Evolutionary conservation across 1,284 basidiomycete genomes (phyloP).

Genomic region (Singerocomus inundabilis): DNA sequence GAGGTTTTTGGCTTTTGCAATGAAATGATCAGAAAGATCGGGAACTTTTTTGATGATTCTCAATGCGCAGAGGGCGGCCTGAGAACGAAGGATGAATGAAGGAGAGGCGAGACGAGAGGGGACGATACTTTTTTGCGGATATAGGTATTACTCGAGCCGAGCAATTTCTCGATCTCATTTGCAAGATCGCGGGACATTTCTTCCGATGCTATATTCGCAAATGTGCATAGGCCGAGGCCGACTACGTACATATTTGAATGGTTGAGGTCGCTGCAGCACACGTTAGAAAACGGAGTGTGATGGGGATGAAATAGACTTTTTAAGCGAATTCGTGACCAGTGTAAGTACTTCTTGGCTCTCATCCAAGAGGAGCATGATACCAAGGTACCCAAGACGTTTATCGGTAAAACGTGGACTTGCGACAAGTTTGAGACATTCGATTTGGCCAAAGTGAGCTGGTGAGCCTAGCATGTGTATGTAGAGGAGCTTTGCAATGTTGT

Average conservation of each 20-base stretch:
- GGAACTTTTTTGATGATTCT: constrained; percentile 96
- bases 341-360: constrained; percentile 99
- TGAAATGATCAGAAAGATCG: constrained; percentile 94
- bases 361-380: constrained; percentile 97
- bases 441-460: constrained; percentile 98
- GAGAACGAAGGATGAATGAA: constrained; percentile 8
- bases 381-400: constrained; percentile 95
- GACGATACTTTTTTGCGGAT: constrained; percentile 91
- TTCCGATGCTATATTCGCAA: constrained; percentile 98
- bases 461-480: constrained; percentile 99
- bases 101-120: neutral
- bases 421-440: constrained; percentile 98
- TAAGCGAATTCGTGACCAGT: constrained; percentile 96
- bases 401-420: constrained; percentile 97
- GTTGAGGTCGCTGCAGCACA: constrained; percentile 87
- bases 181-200: constrained; percentile 97
- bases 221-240: constrained; percentile 95
- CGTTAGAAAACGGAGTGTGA: neutral
- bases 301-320: constrained; percentile 70
- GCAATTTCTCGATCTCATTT: constrained; percentile 96
- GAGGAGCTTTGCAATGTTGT: constrained; percentile 97
- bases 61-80: constrained; percentile 97
- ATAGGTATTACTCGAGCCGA: constrained; percentile 98
- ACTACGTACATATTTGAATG: constrained; percentile 99
- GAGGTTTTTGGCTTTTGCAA: constrained; percentile 84